phyloP scores from a whole-genome alignment of 768 basidiomycete genomes.

The Pisolithus sp. region DNA sequence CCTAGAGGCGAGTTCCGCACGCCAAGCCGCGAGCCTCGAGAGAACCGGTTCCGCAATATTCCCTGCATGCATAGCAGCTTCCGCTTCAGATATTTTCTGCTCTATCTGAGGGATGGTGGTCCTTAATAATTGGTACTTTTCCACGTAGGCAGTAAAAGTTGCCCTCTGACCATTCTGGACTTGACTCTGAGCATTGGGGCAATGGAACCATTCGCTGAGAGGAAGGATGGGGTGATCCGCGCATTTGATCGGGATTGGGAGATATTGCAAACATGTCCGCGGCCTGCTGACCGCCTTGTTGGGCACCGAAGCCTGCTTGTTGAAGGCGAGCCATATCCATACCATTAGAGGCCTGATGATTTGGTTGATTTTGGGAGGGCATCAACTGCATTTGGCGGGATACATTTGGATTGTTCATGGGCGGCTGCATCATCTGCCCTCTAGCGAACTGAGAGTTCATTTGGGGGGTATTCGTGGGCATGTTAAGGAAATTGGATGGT shows the following conservation, averaged over 20 bases:
- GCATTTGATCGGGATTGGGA: constrained; percentile 37
- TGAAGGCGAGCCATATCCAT: constrained; percentile 33
- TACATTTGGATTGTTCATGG: constrained; percentile 22
- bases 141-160: constrained; percentile 18
- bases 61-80: constrained; percentile 7
- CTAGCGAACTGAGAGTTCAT: constrained; percentile 27
- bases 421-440: constrained; percentile 33
- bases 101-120: constrained; percentile 11
- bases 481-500: constrained; percentile 33
- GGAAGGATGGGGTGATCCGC: constrained; percentile 40
- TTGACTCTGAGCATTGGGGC: constrained; percentile 17
- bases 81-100: background rate
- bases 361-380: constrained; percentile 42
- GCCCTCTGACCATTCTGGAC: constrained; percentile 17
- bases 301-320: constrained; percentile 25
- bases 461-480: constrained; percentile 32
- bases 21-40: constrained; percentile 13
- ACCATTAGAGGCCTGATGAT: constrained; percentile 31
- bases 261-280: constrained; percentile 45
- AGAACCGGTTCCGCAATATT: constrained; percentile 12
- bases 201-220: constrained; percentile 17
- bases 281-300: constrained; percentile 18
- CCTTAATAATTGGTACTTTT: constrained; percentile 13
- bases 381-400: constrained; percentile 40
- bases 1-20: constrained; percentile 20